These are phyloP conservation scores for Rhodomyrtus tomentosa DNA, from an alignment of 345 rosid genomes.

Conservation along the genomic window DNA sequence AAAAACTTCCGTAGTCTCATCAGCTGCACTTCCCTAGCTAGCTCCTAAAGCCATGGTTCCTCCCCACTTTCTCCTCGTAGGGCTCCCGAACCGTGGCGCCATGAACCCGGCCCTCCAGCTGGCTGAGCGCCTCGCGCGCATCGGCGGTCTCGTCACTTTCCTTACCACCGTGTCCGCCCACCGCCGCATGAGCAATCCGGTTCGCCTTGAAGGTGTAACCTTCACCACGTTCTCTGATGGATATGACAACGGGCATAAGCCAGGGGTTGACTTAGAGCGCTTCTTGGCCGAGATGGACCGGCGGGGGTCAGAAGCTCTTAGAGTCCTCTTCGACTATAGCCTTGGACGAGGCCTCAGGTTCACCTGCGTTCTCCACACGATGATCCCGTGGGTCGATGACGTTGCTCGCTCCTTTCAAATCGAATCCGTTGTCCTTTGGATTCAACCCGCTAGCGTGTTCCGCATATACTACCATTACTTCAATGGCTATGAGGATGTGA, in stretches of 20 bases:
- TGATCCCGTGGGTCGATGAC: slow-evolving; percentile 23
- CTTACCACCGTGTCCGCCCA: slow-evolving; percentile 21
- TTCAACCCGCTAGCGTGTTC: slow-evolving; percentile 52
- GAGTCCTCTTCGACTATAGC: background rate
- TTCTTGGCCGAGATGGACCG: background rate
- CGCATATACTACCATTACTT: slow-evolving; percentile 48
- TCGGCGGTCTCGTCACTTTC: slow-evolving; percentile 39
- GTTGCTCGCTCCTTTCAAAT: slow-evolving; percentile 36
- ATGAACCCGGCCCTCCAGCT: slow-evolving; percentile 46
- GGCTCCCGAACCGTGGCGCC: slow-evolving; percentile 44
- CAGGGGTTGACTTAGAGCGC: slow-evolving; percentile 3
- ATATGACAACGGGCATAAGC: slow-evolving; percentile 30
- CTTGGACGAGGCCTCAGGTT: background rate
- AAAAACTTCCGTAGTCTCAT: background rate
- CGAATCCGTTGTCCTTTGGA: slow-evolving; percentile 37
- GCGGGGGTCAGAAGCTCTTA: slow-evolving; percentile 3
- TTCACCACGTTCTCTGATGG: slow-evolving; percentile 43
- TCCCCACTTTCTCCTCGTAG: slow-evolving; percentile 28
- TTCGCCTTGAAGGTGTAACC: slow-evolving; percentile 16
- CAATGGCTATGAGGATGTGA: slow-evolving; percentile 17
- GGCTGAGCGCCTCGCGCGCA: slow-evolving; percentile 42
- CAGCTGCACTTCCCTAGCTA: background rate
- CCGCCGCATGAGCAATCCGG: slow-evolving; percentile 27
- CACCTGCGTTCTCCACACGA: slow-evolving; percentile 6
- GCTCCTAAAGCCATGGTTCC: background rate